A percentile compares a stretch with the other conserved stretches of the same genome.
These are phyloP conservation scores for Pleurotus salmoneostramineus DNA, from an alignment of 768 basidiomycete species.

Conservation along the genomic window DNA sequence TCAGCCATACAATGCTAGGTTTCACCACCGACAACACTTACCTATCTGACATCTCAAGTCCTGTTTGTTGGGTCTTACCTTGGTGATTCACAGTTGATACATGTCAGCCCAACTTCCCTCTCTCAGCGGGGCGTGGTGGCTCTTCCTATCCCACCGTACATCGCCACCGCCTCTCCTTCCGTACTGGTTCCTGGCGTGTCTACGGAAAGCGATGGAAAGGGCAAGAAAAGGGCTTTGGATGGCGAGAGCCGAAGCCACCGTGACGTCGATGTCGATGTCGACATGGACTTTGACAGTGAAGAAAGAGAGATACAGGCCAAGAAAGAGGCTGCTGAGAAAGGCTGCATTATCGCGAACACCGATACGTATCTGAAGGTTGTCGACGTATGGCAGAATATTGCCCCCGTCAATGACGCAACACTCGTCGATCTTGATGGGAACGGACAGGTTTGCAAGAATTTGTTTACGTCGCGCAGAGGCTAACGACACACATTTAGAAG, in stretches of 20 bases:
- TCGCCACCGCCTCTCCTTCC: slow-evolving; percentile 36
- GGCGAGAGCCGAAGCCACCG: slow-evolving; percentile 14
- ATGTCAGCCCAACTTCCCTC: slow-evolving; percentile 47
- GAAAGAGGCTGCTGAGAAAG: slow-evolving; percentile 20
- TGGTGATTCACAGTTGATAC: slow-evolving; percentile 76
- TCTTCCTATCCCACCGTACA: slow-evolving; percentile 46
- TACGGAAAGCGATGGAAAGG: slow-evolving; percentile 26
- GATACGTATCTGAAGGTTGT: slow-evolving; percentile 61
- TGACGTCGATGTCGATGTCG: slow-evolving; percentile 26
- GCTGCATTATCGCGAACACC: slow-evolving; percentile 44
- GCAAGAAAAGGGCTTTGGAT: slow-evolving; percentile 30
- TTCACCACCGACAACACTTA: slow-evolving; percentile 67
- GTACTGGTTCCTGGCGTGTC: slow-evolving; percentile 18
- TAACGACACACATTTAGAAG: slow-evolving; percentile 34
- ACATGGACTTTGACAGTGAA: slow-evolving; percentile 16
- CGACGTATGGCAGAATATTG: slow-evolving; percentile 70
- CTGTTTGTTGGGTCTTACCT: slow-evolving; percentile 80
- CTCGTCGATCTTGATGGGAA: slow-evolving; percentile 68
- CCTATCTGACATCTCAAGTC: slow-evolving; percentile 66
- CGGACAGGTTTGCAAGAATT: slow-evolving; percentile 51
- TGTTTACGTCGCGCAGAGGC: neutral
- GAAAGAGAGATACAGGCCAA: slow-evolving; percentile 7
- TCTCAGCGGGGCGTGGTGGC: slow-evolving; percentile 36
- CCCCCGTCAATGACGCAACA: slow-evolving; percentile 80
- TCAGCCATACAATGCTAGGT: slow-evolving; percentile 35